A percentile compares a stretch with the other conserved stretches of the same genome.
Conservation (phyloP, 2,329 filamentous ascomycete species). For the Aspergillus uvarum region DNA sequence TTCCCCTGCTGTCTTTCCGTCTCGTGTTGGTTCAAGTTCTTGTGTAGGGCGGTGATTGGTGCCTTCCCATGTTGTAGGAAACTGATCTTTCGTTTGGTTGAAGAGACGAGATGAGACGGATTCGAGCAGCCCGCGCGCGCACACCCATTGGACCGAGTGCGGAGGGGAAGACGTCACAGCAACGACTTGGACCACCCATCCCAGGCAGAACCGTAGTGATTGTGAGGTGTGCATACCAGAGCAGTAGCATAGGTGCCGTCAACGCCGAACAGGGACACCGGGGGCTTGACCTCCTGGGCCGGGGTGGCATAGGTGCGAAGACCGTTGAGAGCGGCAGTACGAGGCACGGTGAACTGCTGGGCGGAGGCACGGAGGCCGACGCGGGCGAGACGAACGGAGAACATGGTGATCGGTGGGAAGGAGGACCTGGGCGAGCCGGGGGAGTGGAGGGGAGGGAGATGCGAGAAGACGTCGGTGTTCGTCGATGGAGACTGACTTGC, state of each 20-base stretch:
- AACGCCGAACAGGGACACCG: constrained; percentile 87
- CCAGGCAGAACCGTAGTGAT: background rate
- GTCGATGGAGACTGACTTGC: constrained; percentile 7
- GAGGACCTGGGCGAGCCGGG: constrained; percentile 20
- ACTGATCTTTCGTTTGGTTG: no score
- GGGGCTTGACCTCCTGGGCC: constrained; percentile 71
- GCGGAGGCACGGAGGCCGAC: constrained; percentile 57
- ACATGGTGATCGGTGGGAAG: constrained; percentile 46
- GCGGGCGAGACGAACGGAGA: constrained; percentile 57
- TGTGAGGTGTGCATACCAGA: constrained; percentile 67
- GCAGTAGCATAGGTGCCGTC: constrained; percentile 98
- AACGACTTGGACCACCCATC: background rate
- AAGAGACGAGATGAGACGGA: no score
- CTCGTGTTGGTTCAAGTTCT: no score
- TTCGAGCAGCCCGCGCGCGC: no score
- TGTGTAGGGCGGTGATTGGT: no score
- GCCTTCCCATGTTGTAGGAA: no score
- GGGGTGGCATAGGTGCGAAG: constrained; percentile 75
- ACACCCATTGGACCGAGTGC: no score
- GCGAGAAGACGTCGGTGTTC: constrained; percentile 14
- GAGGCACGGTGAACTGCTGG: constrained; percentile 43
- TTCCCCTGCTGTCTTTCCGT: no score
- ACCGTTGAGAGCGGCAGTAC: constrained; percentile 41
- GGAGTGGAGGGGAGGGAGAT: constrained; percentile 21
- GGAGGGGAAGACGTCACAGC: no score